These are phyloP conservation scores for Aspergillus pseudotamarii DNA, from an alignment of 2,329 filamentous ascomycete genomes.

Conservation along the genomic window DNA sequence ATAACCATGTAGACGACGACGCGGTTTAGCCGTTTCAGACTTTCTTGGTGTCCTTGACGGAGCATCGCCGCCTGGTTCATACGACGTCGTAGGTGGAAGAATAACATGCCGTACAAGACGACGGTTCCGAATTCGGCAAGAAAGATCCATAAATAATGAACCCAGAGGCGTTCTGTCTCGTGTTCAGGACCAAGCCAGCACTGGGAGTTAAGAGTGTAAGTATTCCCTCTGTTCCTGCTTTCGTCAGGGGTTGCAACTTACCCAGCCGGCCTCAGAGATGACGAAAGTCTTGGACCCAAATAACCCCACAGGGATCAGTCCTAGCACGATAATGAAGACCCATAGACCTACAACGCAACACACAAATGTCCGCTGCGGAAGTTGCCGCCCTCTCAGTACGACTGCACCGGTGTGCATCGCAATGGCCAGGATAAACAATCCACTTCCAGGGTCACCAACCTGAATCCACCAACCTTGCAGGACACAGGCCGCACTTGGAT, in stretches of 20 bases:
- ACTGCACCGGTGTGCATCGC: slow-evolving; percentile 55
- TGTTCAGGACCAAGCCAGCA: slow-evolving; percentile 53
- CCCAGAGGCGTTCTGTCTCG: slow-evolving; percentile 51
- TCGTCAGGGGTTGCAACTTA: slow-evolving; percentile 28
- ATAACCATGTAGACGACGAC: slow-evolving; percentile 50
- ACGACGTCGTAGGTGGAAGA: slow-evolving; percentile 50
- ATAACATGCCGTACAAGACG: slow-evolving; percentile 52
- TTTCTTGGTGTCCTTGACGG: slow-evolving; percentile 35
- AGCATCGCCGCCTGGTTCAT: slow-evolving; percentile 40
- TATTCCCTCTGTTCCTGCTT: neutral
- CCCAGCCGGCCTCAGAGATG: slow-evolving; percentile 54
- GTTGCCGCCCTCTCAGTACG: slow-evolving; percentile 51
- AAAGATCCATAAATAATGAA: slow-evolving; percentile 60
- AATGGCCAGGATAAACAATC: slow-evolving; percentile 56
- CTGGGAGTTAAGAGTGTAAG: slow-evolving; percentile 28
- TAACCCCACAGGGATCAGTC: slow-evolving; percentile 49
- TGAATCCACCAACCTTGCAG: slow-evolving; percentile 57
- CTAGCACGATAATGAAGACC: slow-evolving; percentile 50
- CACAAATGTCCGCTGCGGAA: slow-evolving; percentile 49
- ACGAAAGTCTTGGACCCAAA: slow-evolving; percentile 47
- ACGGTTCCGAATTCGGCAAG: slow-evolving; percentile 56
- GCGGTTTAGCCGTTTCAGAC: slow-evolving; percentile 39
- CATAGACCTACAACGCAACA: slow-evolving; percentile 48
- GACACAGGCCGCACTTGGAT: slow-evolving; percentile 49
- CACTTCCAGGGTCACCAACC: slow-evolving; percentile 54